Evolutionary conservation across 192 early-diverging fungal species (phyloP).

Genomic region (Backusella westeae): DNA sequence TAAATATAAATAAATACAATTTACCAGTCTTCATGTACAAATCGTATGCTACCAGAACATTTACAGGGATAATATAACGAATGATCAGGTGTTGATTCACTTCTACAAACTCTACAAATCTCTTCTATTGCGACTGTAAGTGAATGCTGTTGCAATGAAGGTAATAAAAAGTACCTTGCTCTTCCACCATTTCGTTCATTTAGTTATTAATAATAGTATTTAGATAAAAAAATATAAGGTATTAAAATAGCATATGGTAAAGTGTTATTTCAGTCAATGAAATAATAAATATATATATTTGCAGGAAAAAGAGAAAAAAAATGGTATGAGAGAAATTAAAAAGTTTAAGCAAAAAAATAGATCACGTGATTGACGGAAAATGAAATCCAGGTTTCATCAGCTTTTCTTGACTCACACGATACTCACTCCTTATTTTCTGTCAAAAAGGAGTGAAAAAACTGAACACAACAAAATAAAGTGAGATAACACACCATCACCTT

Average conservation of each 20-base stretch:
- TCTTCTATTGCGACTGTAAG: constrained; percentile 26
- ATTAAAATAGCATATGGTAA: not conserved
- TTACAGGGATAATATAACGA: constrained; percentile 93
- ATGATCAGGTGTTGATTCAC: constrained; percentile 71
- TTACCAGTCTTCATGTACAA: constrained; percentile 90
- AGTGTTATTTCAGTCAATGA: not conserved
- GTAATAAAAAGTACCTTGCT: not conserved
- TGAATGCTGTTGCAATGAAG: not conserved
- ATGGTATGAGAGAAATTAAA: not conserved
- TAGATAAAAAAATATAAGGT: too few species aligned
- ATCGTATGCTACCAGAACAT: constrained; percentile 92
- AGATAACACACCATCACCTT: too few species aligned
- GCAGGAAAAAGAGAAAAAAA: not conserved
- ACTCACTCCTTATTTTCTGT: not conserved
- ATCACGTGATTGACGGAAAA: not conserved
- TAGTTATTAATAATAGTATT: too few species aligned
- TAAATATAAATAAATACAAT: not conserved
- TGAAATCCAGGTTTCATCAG: not conserved
- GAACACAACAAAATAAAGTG: not conserved
- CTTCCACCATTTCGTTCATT: not conserved
- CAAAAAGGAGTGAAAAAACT: not conserved
- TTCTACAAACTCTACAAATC: constrained; percentile 83
- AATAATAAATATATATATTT: not conserved
- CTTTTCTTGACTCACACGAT: not conserved
- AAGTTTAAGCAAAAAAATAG: not conserved